Evolutionary conservation across 2,329 filamentous ascomycete genomes (phyloP).

Genomic region (Verticillium nubilum): DNA sequence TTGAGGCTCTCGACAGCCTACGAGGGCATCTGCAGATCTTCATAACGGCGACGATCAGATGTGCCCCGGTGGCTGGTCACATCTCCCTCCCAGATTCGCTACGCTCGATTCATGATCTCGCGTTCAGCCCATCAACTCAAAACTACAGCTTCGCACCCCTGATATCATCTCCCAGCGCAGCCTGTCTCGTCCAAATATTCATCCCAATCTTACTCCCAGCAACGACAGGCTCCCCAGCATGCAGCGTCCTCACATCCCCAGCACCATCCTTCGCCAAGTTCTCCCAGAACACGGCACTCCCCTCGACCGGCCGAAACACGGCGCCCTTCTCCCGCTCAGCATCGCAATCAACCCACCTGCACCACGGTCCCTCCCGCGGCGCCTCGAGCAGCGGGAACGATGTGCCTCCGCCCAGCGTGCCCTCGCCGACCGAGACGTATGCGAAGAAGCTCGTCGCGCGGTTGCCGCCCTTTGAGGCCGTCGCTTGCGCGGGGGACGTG

Average conservation of each 20-base stretch:
- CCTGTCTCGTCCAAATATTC: conserved; percentile 47
- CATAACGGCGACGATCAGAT: too few species aligned
- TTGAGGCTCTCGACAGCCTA: too few species aligned
- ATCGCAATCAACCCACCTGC: conserved; percentile 40
- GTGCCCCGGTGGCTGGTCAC: too few species aligned
- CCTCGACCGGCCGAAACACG: conserved; percentile 40
- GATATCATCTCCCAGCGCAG: conserved; percentile 26
- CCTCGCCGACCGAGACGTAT: conserved; percentile 34
- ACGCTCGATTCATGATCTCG: not conserved
- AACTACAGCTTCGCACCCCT: conserved; percentile 18
- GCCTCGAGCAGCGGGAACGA: conserved; percentile 39
- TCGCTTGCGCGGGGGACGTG: conserved; percentile 30
- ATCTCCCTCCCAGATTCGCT: too few species aligned
- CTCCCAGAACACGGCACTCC: conserved; percentile 44
- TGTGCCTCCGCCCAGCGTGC: conserved; percentile 39
- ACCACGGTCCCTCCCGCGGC: conserved; percentile 21
- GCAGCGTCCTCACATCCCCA: conserved; percentile 37
- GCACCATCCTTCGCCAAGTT: conserved; percentile 31
- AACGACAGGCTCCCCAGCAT: conserved; percentile 40
- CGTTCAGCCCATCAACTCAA: conserved; percentile 7
- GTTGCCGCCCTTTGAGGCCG: conserved; percentile 35
- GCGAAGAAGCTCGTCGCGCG: conserved; percentile 41
- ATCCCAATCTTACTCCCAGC: conserved; percentile 43
- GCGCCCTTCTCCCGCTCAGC: conserved; percentile 38
- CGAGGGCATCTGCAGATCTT: too few species aligned